Base-by-base conservation (phyloP, 2,329 filamentous ascomycete species). In the Colletotrichum spaethianum region DNA sequence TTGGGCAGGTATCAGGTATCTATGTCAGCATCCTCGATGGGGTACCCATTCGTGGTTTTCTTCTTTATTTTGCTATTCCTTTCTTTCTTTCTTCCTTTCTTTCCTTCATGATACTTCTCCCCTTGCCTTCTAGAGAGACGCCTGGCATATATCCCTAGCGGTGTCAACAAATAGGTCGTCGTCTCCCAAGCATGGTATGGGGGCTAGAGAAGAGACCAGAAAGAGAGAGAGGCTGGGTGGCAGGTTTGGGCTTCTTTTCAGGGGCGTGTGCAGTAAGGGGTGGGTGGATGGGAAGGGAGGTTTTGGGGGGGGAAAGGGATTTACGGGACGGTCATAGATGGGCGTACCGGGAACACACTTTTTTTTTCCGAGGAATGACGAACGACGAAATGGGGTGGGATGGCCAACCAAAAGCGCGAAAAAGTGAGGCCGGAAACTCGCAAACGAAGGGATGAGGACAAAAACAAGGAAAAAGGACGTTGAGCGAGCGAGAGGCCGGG, bases 41-140 rank as follows among this genome's bases (percentile, higher is more conserved):
- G 72, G 63, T 61, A 64, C 70, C 66, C 36, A 31, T 57, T 69
- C 59, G 61, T 68, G 26, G 48, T 44, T 65, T 65, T 67, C 75
- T 72, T 65, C 70, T 68, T 67, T 67, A 76, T 72, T 65, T 69
- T 64, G 57, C 36, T 63, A 65, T 72, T 67, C 56, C 70, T 52
- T 70, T 74, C 69, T 42, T 59, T 65, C 66, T 66, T 57, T 40
- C 62, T 70, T 68, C 64, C 60, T 61, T 38, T 61, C 63, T 52
- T 59, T 69, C 55, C 69, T 62, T 44, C 57, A 57, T 11, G 11
- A 4, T n/a, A 23, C 56, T 56, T 46, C 46, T 52, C 38, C 71
- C 33, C 56, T 44, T 59, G 50, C 36, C 31, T 23, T 36, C 28
- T 33, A 12, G 31, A 11, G 50, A 7, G 23, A 50, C 16, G 11